Evolutionary conservation across 257 asterid genomes (phyloP).

Genomic region (Asclepias syriaca): DNA sequence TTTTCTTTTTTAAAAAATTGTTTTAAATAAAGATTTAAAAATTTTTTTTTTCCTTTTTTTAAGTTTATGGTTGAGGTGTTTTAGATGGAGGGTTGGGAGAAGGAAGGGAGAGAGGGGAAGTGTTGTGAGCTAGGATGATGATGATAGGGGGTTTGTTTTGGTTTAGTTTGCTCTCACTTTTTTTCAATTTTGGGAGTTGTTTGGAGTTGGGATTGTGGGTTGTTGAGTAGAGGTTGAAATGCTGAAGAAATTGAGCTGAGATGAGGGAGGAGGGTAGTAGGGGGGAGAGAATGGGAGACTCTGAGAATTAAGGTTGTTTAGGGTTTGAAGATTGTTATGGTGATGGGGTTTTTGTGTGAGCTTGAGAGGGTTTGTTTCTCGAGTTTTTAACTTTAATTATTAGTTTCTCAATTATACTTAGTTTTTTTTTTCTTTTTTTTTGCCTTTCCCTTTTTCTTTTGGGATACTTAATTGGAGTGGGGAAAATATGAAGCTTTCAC

Average conservation of each 20-base stretch:
- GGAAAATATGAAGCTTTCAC: conserved; percentile 51
- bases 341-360: conserved; percentile 21
- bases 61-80: conserved; percentile 4
- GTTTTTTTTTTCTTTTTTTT: background rate
- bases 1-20: background rate
- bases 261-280: conserved; percentile 2
- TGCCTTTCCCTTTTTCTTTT: background rate
- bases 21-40: too few relatives aligned
- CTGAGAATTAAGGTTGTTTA: conserved; percentile 16
- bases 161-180: conserved; percentile 2
- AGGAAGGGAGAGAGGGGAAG: conserved; percentile 14
- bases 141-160: conserved; percentile 5
- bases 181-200: conserved; percentile 8
- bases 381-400: conserved; percentile 17
- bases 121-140: conserved; percentile 29
- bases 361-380: conserved; percentile 13
- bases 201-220: conserved; percentile 19
- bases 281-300: conserved; percentile 9
- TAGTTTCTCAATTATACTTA: conserved; percentile 13
- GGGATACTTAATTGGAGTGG: conserved; percentile 22
- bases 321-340: conserved; percentile 24
- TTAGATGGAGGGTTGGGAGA: conserved; percentile 29
- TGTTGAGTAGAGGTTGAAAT: conserved; percentile 13
- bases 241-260: conserved; percentile 7
- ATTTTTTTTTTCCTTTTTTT: background rate